Evolutionary conservation across 805 yeast species (phyloP), one percentile per base, ranked within the genome.

Genomic region (Wickerhamomyces queroliae): DNA sequence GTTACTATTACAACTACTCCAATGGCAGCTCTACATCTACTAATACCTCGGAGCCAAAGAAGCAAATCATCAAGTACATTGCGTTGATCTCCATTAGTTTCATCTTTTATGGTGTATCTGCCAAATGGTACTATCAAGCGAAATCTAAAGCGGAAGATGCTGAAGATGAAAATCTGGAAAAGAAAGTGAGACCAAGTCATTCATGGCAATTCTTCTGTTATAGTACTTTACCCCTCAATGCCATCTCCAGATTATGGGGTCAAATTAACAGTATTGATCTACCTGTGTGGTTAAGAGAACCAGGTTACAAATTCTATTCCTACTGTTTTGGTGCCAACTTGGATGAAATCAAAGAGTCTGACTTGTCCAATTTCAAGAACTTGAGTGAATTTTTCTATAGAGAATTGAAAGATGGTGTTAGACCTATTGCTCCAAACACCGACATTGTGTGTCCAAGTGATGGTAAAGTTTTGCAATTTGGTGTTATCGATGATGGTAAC

Each of bases 241-340:
- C 96, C 2, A 69, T 89, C 25, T 89, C 97, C 1, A 75, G 99
- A 45, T 63, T 91, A 33, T 93, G 99, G 99, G 99, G 99, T 24
- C 79, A 77, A 52, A 74, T 93, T 42, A 93, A 93, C 58, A 80
- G 80, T 40, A 71, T 90, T 33, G 81, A 78, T 34, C 68, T 93
- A 46, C 99, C 99, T 0, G 71, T 80, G 20, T 88, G 96, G 95
- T 53, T 91, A 44, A 74, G 99, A 51, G 78, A 72, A 10, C 93
- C 95, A 17, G 80, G 96, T 7, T 93, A 72, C 63, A 74, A 69
- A 54, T 68, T 90, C 39, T 93, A 93, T 58, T 76, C 96, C 2
- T 67, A 71, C 37, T 42, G 84, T 21, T 93, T 93, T 61, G 96
- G 96, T 9, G 99, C 82, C 7, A 83, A 93, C 53, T 64, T 93